phyloP scores from a whole-genome alignment of 345 rosid species.

The Acer saccharum region DNA sequence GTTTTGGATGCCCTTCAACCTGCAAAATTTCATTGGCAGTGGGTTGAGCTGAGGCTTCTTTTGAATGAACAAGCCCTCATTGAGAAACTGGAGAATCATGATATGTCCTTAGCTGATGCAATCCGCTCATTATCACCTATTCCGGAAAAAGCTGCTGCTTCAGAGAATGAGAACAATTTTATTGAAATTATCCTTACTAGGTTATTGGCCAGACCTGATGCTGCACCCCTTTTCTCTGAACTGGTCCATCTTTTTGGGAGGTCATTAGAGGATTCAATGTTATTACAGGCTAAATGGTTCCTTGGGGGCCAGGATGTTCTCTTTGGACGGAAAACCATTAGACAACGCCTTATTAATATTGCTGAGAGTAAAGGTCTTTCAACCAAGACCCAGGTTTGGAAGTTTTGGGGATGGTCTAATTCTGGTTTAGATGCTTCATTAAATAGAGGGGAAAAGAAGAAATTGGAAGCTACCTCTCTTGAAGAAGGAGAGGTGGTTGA shows the following conservation, averaged over 20 bases:
- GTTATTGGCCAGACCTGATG: conserved; percentile 95
- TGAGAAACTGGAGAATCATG: conserved; percentile 80
- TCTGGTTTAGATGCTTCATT: conserved; percentile 41
- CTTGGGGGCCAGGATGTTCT: conserved; percentile 89
- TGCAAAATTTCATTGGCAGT: conserved; percentile 99
- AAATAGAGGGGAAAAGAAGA: conserved; percentile 59
- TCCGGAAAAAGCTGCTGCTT: conserved; percentile 70
- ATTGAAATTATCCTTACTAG: conserved; percentile 89
- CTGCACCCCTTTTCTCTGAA: conserved; percentile 92
- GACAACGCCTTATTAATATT: conserved; percentile 75
- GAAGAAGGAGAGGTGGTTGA: conserved; percentile 98
- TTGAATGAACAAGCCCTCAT: conserved; percentile 90
- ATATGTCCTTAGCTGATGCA: conserved; percentile 71
- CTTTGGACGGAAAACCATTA: conserved; percentile 84
- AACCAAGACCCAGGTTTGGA: conserved; percentile 72
- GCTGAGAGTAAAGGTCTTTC: conserved; percentile 82
- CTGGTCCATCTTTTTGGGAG: conserved; percentile 92
- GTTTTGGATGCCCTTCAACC: conserved; percentile 86
- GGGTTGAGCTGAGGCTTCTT: conserved; percentile 97
- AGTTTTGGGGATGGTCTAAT: conserved; percentile 94
- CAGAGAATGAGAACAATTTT: conserved; percentile 89
- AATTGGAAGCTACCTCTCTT: conserved; percentile 55
- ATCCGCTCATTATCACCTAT: conserved; percentile 72
- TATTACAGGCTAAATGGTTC: conserved; percentile 93
- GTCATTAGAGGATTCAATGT: conserved; percentile 95